Percentiles rank a stretch among this genome's conserved stretches.
Evolutionary conservation across 208 protist genomes (phyloP).

Genomic region (Leishmania amazonensis): DNA sequence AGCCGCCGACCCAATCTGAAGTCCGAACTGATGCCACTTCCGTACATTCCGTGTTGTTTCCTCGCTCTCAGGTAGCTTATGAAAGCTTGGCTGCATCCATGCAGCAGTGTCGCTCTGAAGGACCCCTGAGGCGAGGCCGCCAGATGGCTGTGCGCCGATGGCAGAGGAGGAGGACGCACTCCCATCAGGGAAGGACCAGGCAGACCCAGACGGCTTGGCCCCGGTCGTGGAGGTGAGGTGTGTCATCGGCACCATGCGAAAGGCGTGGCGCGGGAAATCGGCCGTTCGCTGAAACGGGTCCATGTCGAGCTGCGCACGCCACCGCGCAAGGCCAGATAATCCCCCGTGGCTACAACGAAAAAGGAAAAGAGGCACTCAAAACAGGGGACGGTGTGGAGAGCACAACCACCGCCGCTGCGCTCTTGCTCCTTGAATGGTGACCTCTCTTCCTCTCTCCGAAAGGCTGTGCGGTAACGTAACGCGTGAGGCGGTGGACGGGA

Average conservation of each 20-base stretch:
- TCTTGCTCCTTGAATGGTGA: background rate
- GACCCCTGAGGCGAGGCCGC: background rate
- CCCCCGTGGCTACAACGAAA: too few species aligned
- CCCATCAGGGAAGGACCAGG: background rate
- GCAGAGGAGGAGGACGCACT: background rate
- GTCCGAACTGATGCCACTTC: slow-evolving; percentile 35
- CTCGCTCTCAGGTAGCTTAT: background rate
- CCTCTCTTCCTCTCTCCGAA: background rate
- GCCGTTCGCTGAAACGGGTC: slow-evolving; percentile 24
- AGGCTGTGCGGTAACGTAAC: background rate
- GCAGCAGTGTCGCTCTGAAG: background rate
- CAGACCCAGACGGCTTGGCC: background rate
- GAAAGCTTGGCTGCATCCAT: background rate
- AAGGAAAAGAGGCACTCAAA: background rate
- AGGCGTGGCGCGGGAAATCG: slow-evolving; percentile 5
- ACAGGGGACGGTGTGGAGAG: background rate
- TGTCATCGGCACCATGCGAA: slow-evolving; percentile 33
- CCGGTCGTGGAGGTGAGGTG: slow-evolving; percentile 15
- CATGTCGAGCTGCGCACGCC: slow-evolving; percentile 11
- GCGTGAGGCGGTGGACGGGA: background rate
- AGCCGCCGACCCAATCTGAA: slow-evolving; percentile 7
- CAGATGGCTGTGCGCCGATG: background rate
- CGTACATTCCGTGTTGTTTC: slow-evolving; percentile 12
- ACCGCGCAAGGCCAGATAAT: background rate
- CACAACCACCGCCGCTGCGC: background rate